Evolutionary conservation across 192 early-diverging fungal genomes (phyloP), one percentile per base, ranked within the genome.

Genomic region (Diversispora eburnea): DNA sequence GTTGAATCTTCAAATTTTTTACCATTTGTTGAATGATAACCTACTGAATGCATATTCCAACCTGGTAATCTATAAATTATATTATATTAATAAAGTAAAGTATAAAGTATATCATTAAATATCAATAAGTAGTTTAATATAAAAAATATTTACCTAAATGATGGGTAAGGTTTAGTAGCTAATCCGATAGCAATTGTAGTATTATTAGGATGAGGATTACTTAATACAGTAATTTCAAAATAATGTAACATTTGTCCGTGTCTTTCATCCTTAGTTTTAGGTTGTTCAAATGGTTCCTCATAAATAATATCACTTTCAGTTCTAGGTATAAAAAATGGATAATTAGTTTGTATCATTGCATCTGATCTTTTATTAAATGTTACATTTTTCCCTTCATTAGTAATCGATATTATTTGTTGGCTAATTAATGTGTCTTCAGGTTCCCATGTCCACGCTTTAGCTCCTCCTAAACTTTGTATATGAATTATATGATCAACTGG

Each of bases 21-120:
- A 5, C 84, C 84, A 67, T n/a, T n/a, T n/a, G 83, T 84, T 39
- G 81, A 83, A 57, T 85, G 84, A 48, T 76, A 84, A 5, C 77
- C 84, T 9, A 84, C 59, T 3, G 83, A 84, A 58, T 80, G 57
- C n/a, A 74, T 54, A 42, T 84, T 81, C 83, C 81, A 85, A 0
- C 84, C 84, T n/a, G 83, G 82, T 67, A 84, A 47, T 55, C 69
- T 71, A 71, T 47, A 15, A 49, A 15, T 0, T 66, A 15, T 12
- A 66, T 41, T 17, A 60, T 51, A 51, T 12, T 17, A 25, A 61
- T 19, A 61, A 39, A 17, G 12, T 19, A 61, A 39, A 17, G 12
- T 61, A 41, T 22, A 61, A 5, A 61, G 4, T 41, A 39, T 10
- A 10, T 10, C 5, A 41, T 8, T 17, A 12, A 2, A 15, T 54